Conservation (phyloP, 805 yeast genomes). For the Cyberlindnera sargentensis region DNA sequence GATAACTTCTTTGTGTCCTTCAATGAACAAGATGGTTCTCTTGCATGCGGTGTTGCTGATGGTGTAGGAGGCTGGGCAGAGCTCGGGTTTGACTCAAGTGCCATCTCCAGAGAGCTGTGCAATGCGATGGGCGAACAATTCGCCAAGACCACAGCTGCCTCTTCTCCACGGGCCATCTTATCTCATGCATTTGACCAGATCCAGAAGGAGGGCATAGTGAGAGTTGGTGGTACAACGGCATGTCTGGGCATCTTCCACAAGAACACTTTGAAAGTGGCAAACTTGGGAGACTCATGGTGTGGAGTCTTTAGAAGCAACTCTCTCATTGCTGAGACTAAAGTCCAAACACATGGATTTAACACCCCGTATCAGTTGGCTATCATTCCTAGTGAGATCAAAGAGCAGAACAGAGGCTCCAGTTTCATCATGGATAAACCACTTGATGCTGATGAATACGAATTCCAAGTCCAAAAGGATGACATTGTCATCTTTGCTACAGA, state of each 20-base stretch:
- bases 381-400: constrained; percentile 57
- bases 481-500: constrained; percentile 84
- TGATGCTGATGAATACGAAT: constrained; percentile 58
- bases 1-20: constrained; percentile 57
- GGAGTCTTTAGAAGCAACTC: constrained; percentile 67
- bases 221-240: constrained; percentile 93
- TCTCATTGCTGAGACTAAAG: constrained; percentile 57
- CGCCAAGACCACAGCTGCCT: constrained; percentile 6
- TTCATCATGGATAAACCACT: constrained; percentile 67
- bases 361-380: constrained; percentile 90
- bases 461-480: constrained; percentile 65
- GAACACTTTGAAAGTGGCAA: constrained; percentile 52
- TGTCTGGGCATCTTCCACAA: constrained; percentile 70
- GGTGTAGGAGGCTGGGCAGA: constrained; percentile 99
- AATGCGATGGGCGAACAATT: constrained; percentile 36
- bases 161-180: constrained; percentile 37
- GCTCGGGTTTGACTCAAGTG: constrained; percentile 83
- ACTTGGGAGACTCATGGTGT: constrained; percentile 94
- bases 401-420: constrained; percentile 40
- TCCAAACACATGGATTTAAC: constrained; percentile 82
- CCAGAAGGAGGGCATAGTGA: constrained; percentile 47
- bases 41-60: constrained; percentile 81
- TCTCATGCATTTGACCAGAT: constrained; percentile 50
- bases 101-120: constrained; percentile 78
- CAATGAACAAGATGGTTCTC: constrained; percentile 14